A percentile compares a stretch with the other conserved stretches of the same genome.
Evolutionary conservation across 2,329 filamentous ascomycete species (phyloP).

Genomic region (Pseudocercospora vitis): DNA sequence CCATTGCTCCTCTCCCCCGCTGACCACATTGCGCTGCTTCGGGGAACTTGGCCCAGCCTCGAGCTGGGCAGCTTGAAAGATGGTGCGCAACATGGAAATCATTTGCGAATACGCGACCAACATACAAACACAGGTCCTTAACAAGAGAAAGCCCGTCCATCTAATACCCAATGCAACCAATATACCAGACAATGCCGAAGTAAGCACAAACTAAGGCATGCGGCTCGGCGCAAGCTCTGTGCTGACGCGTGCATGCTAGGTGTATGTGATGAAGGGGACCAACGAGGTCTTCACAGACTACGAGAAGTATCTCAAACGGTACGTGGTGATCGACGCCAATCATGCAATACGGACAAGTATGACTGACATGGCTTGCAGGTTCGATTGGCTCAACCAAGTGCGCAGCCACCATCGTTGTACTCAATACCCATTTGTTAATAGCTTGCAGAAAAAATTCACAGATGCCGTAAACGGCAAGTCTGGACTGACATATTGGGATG

Average conservation of each 20-base stretch:
- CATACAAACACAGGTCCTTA: constrained; percentile 69
- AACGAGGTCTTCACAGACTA: constrained; percentile 87
- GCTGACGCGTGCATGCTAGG: constrained; percentile 54
- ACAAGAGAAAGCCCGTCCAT: constrained; percentile 92
- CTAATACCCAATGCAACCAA: constrained; percentile 70
- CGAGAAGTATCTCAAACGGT: constrained; percentile 83
- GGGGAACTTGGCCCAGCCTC: constrained; percentile 23
- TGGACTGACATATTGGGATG: constrained; percentile 87
- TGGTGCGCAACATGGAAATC: constrained; percentile 25
- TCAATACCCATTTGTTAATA: constrained; percentile 20
- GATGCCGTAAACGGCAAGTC: constrained; percentile 96
- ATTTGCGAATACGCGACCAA: constrained; percentile 21
- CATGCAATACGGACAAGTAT: background rate
- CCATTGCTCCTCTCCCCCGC: constrained; percentile 54
- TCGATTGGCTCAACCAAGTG: constrained; percentile 93
- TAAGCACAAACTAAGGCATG: constrained; percentile 47
- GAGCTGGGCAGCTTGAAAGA: constrained; percentile 26
- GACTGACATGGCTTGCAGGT: constrained; percentile 51
- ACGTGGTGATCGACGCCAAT: constrained; percentile 39
- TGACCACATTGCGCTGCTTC: constrained; percentile 16
- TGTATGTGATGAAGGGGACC: constrained; percentile 89
- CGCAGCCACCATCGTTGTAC: constrained; percentile 30
- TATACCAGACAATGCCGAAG: constrained; percentile 80
- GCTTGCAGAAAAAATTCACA: constrained; percentile 76
- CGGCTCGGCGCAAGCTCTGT: constrained; percentile 7